Base-by-base conservation (phyloP, 306 rosid genomes). In the Glycine soja region DNA sequence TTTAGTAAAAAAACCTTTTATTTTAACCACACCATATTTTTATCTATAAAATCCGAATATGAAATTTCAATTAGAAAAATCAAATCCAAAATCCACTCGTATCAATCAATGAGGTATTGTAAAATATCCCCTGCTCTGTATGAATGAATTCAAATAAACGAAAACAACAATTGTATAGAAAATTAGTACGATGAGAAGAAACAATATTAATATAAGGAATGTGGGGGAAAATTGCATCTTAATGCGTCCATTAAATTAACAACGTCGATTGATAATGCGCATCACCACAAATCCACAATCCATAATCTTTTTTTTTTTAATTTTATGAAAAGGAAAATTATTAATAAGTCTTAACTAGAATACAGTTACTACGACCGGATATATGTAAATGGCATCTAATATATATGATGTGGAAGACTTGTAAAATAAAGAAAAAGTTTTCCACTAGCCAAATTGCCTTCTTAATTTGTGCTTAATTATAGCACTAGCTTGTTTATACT, bases 131-230 rank as follows among this genome's bases (percentile, higher is more conserved):
- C 48, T 7, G 30, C 30, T 8, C 32, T 36, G 13, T 18, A 14
- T 71, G 76, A 3, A 53, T n/a, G 77, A 10, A 72, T 72, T 52
- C 64, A 34, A 34, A 34, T 34, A 34, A 34, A 34, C 4, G 38
- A 34, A 34, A 34, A 34, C 4, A 34, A 34, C 4, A 34, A 34
- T 3, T 34, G 38, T 34, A 34, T 34, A 34, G 38, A 34, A 34
- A 34, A 34, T 34, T 34, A 34, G 38, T 34, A 34, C 38, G 38
- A 34, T 34, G 38, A 34, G 4, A 3, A 34, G 4, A 34, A 34
- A 34, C 38, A 34, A 34, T 34, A 34, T 34, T 11, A 10, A 4
- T 6, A 64, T 1, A n/a, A 36, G 5, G 30, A 1, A 24, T 24
- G 30, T 24, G 30, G 30, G 30, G 30, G 0, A 40, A 40, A 40